Conservation (phyloP, 2,329 filamentous ascomycete genomes). For the Alternaria alternata region DNA sequence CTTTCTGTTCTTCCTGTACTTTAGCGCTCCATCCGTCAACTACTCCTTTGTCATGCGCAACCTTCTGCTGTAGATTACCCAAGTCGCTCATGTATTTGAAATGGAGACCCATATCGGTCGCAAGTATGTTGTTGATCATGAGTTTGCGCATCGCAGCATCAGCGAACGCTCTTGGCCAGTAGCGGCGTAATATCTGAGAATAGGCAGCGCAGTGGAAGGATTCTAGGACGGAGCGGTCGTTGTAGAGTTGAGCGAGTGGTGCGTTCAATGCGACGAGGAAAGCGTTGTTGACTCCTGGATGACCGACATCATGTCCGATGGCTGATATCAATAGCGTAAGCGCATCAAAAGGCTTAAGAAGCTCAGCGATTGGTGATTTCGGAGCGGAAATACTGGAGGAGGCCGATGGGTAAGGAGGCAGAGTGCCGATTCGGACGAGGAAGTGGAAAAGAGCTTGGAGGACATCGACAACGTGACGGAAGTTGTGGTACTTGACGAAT, state of each 20-base stretch:
- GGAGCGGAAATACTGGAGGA: constrained; percentile 40
- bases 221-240: constrained; percentile 94
- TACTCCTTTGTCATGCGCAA: constrained; percentile 69
- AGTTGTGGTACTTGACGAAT: constrained; percentile 98
- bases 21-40: constrained; percentile 80
- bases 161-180: constrained; percentile 86
- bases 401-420: constrained; percentile 70
- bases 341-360: constrained; percentile 87
- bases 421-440: constrained; percentile 77
- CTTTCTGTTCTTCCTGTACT: constrained; percentile 76
- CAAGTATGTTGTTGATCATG: constrained; percentile 97
- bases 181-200: constrained; percentile 89
- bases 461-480: constrained; percentile 95
- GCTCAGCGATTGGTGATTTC: constrained; percentile 72
- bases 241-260: constrained; percentile 92
- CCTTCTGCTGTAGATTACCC: constrained; percentile 79
- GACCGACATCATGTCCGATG: constrained; percentile 97
- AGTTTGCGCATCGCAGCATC: constrained; percentile 82
- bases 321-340: constrained; percentile 90
- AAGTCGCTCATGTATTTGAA: constrained; percentile 96
- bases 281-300: constrained; percentile 97
- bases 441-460: constrained; percentile 93
- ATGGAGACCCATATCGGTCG: constrained; percentile 96
- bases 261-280: constrained; percentile 93
- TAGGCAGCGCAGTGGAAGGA: constrained; percentile 98